Base-by-base conservation (phyloP, 2,329 filamentous ascomycete species). In the Lasiodiplodia gonubiensis region DNA sequence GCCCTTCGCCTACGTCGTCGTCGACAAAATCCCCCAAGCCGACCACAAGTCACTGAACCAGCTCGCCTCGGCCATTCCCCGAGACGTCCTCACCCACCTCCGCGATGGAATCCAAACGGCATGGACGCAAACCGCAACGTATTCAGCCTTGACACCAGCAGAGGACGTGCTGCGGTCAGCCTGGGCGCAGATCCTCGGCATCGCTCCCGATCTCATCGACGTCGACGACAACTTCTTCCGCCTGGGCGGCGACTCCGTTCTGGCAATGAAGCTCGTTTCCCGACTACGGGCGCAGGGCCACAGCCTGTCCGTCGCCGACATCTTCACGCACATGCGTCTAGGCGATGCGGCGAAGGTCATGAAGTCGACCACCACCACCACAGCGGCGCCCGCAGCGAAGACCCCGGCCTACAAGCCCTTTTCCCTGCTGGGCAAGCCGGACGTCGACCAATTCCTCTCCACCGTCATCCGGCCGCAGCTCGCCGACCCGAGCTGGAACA, bases 291-390 rank as follows among this genome's bases (percentile, higher is more conserved):
- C 72, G 2, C 72, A 77, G 51, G 78, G 78, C 3, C 69, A 80
- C 11, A 72, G 71, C 14, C 69, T 84, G 2, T 79, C 76, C 0
- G 83, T 85, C 2, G 76, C 78, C 4, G 78, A 81, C 53, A 78
- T 83, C 30, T 84, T 85, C 71, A 70, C 73, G 30, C 75, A 75
- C 64, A 70, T 80, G 79, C 75, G 80, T 21, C 74, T 85, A 3
- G 70, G 78, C 61, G 86, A 88, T 67, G 85, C 89, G 74, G 86
- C 88, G 3, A 81, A 80, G 54, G 77, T 80, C 0, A 71, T 88
- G 74, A 81, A 78, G 67, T 82, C 82, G 65, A 73, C 7, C 30
- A 8, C 30, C 10, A 6, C 30, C 8, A 74, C 46, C 59, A 52
- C 48, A n/a, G 33, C 66, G 64, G 42, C 73, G 66, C 23, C 69